phyloP scores from a whole-genome alignment of 1,284 basidiomycete species.

The Ganoderma multipileum region DNA sequence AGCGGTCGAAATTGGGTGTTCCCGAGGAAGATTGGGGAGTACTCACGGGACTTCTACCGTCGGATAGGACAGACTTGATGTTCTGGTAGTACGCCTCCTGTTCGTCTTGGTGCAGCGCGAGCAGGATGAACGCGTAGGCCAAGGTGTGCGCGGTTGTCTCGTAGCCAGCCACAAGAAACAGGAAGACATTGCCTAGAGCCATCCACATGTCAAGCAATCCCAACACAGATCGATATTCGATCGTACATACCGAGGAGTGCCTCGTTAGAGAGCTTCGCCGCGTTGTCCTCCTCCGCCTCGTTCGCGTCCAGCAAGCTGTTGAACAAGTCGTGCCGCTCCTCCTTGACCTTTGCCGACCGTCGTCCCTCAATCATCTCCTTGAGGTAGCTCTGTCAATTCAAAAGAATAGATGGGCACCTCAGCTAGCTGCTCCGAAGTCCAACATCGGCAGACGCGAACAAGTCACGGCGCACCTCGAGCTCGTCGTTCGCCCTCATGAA shows the following conservation, averaged over 20 bases:
- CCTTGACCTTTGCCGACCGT: conserved; percentile 44
- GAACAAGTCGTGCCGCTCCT: conserved; percentile 59
- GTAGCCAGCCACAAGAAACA: conserved; percentile 59
- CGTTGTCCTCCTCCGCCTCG: conserved; percentile 41
- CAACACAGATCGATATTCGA: no score
- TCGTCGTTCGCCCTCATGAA: conserved; percentile 54
- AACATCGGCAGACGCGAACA: not conserved
- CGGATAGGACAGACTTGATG: conserved; percentile 19
- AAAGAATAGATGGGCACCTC: not conserved
- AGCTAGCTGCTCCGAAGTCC: not conserved
- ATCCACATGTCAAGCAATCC: not conserved
- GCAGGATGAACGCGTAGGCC: conserved; percentile 59
- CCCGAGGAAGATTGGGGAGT: not conserved
- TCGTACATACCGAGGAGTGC: conserved; percentile 55
- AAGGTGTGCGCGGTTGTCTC: conserved; percentile 66
- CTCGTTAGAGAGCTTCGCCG: conserved; percentile 48
- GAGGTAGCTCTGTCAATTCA: conserved; percentile 52
- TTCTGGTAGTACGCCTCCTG: conserved; percentile 67
- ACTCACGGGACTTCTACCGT: conserved; percentile 17
- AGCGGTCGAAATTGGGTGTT: no score
- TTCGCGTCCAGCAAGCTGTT: conserved; percentile 60
- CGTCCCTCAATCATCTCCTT: conserved; percentile 61
- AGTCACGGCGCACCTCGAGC: conserved; percentile 46
- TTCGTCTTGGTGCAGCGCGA: conserved; percentile 63
- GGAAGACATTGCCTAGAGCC: conserved; percentile 54